Evolutionary conservation across 306 rosid genomes (phyloP), one percentile per base, ranked within the genome.

Genomic region (Inga laurina): DNA sequence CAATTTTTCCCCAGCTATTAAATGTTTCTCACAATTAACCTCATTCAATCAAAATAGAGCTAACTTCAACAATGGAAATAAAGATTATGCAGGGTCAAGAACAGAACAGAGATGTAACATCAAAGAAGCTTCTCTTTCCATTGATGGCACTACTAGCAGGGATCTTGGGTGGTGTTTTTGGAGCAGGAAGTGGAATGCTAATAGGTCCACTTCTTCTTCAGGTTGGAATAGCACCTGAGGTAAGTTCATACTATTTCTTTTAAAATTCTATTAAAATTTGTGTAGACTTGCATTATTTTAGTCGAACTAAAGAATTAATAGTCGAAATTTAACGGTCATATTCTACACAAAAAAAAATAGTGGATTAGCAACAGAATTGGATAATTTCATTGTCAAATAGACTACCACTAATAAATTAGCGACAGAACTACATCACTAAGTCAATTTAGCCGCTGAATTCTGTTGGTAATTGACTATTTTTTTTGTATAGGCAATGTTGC

Each of bases 181-280:
- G 98, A 59, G 92, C 93, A 30, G 97, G 98, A 69, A 97, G 98
- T 78, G 98, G 98, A 76, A 93, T 95, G 97, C 85, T 93, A 10
- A 90, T 95, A 78, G 93, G 95, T 89, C 98, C 98, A 34, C 90
- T 95, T 77, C 97, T 95, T 85, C 95, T 95, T 72, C 98, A 95
- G 7, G 85, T 93, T 54, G 97, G 97, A 64, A 82, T 95, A 86
- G 84, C 88, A 15, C 98, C 97, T 27, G 92, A 92, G 97, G 98
- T 89, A 81, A 84, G 78, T 49, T 79, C 27, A 24, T 9, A 61
- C 34, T 22, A 61, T 9, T 61, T 57, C 11, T 24, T 5, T 61
- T n/a, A 24, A 22, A 57, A n/a, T 21, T 21, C 8, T 27, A 8
- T 57, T 1, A n/a, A 57, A n/a, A 34, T 3, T 34, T 34, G 35